Evolutionary conservation across 768 basidiomycete genomes (phyloP).

Genomic region (Leucocoprinus birnbaumii): DNA sequence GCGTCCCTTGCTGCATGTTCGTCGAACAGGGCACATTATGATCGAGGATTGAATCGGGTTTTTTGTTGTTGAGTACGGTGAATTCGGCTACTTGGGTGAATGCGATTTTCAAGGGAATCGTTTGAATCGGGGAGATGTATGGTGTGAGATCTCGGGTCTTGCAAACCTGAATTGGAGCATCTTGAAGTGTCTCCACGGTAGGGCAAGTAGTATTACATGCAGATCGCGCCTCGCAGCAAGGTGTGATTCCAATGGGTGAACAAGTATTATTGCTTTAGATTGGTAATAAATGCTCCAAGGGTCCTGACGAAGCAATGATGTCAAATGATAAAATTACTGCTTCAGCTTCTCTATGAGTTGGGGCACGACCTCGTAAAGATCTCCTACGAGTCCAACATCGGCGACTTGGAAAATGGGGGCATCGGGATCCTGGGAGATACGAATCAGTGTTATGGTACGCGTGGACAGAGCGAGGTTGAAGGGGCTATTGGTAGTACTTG

Average conservation of each 20-base stretch:
- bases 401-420: constrained; percentile 99
- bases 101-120: constrained; percentile 26
- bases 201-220: constrained; percentile 24
- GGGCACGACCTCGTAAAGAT: constrained; percentile 90
- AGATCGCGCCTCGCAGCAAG: constrained; percentile 4
- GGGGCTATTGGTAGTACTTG: constrained; percentile 22
- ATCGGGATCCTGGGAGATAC: constrained; percentile 72
- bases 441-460: constrained; percentile 8
- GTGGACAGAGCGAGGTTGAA: background rate
- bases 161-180: constrained; percentile 37
- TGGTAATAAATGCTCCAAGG: background rate
- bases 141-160: constrained; percentile 39
- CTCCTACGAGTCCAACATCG: constrained; percentile 91
- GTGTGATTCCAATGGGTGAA: background rate
- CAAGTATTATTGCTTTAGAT: constrained; percentile 4
- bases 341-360: constrained; percentile 88
- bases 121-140: constrained; percentile 30
- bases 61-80: constrained; percentile 10
- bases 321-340: constrained; percentile 19
- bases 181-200: constrained; percentile 36
- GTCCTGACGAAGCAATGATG: constrained; percentile 3
- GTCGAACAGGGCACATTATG: background rate
- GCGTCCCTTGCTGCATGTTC: no score
- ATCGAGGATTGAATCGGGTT: background rate
- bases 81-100: constrained; percentile 34